phyloP scores from a whole-genome alignment of 2,329 filamentous ascomycete species.

The Byssochlamys sp. region DNA sequence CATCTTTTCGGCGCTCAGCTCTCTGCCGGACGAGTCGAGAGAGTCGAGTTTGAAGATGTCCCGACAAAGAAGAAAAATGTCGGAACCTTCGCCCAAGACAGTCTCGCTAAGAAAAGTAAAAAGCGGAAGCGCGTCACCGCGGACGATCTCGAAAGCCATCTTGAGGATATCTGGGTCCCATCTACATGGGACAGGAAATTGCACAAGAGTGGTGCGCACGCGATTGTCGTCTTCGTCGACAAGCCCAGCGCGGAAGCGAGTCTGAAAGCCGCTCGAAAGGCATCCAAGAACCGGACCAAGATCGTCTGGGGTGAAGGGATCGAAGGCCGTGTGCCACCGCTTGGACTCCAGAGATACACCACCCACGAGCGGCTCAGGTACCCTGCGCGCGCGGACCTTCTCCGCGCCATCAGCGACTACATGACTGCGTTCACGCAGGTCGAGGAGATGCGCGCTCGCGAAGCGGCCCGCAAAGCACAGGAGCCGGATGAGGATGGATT shows the following conservation, averaged over 20 bases:
- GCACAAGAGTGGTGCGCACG: constrained; percentile 65
- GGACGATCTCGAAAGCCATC: constrained; percentile 45
- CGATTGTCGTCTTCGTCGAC: constrained; percentile 76
- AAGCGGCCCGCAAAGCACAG: constrained; percentile 56
- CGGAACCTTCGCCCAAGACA: constrained; percentile 13
- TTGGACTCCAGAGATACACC: constrained; percentile 47
- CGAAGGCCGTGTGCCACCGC: constrained; percentile 44
- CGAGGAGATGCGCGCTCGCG: constrained; percentile 55
- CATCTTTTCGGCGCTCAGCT: constrained; percentile 65
- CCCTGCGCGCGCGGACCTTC: constrained; percentile 57
- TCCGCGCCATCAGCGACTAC: constrained; percentile 70
- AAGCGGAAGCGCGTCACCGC: constrained; percentile 47
- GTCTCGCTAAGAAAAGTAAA: constrained; percentile 27
- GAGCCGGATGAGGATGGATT: constrained; percentile 93
- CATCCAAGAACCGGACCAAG: constrained; percentile 46
- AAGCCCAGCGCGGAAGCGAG: constrained; percentile 65
- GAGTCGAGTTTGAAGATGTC: constrained; percentile 59
- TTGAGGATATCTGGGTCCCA: constrained; percentile 56
- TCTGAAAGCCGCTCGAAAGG: constrained; percentile 63
- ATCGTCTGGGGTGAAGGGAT: constrained; percentile 62
- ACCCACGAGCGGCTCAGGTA: constrained; percentile 64
- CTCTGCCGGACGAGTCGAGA: constrained; percentile 68
- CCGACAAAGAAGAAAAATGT: constrained; percentile 30
- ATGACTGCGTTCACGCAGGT: constrained; percentile 66
- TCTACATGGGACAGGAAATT: constrained; percentile 63